Evolutionary conservation across 2,329 filamentous ascomycete species (phyloP).

Genomic region (Polytolypa hystricis): DNA sequence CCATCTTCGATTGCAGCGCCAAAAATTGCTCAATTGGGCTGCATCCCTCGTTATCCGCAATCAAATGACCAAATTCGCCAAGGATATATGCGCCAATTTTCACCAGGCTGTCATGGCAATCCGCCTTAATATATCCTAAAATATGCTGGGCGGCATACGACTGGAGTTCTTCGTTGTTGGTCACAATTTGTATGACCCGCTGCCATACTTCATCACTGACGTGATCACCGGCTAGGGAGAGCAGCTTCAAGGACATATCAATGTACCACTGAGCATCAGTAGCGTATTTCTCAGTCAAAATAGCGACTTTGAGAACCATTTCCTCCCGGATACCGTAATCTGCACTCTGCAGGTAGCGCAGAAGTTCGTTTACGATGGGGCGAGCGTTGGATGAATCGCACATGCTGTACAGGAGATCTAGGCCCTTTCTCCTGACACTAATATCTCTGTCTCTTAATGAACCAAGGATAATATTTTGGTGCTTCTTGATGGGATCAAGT

Average conservation of each 20-base stretch:
- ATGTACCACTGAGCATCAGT: conserved; percentile 99
- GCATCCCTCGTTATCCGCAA: conserved; percentile 82
- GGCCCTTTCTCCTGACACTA: conserved; percentile 86
- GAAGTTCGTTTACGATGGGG: conserved; percentile 81
- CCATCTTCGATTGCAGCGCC: conserved; percentile 80
- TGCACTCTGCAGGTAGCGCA: conserved; percentile 89
- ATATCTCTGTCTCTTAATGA: conserved; percentile 94
- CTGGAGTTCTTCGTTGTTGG: conserved; percentile 96
- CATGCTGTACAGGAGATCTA: conserved; percentile 98
- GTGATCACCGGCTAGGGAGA: conserved; percentile 94
- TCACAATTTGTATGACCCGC: conserved; percentile 95
- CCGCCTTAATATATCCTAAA: conserved; percentile 79
- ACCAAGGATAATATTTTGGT: conserved; percentile 90
- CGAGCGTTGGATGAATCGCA: conserved; percentile 92
- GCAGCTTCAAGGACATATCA: conserved; percentile 85
- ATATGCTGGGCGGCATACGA: conserved; percentile 93
- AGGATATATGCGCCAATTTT: conserved; percentile 96
- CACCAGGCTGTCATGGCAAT: conserved; percentile 92
- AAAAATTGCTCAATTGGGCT: conserved; percentile 96
- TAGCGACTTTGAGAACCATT: conserved; percentile 98
- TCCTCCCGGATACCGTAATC: conserved; percentile 98
- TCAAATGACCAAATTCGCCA: conserved; percentile 92
- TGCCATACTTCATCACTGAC: conserved; percentile 99
- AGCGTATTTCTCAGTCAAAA: conserved; percentile 95
- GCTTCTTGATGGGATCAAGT: conserved; percentile 92